A percentile compares a stretch with the other conserved stretches of the same genome.
Conservation (phyloP, 768 basidiomycete species). For the Astraeus odoratus region DNA sequence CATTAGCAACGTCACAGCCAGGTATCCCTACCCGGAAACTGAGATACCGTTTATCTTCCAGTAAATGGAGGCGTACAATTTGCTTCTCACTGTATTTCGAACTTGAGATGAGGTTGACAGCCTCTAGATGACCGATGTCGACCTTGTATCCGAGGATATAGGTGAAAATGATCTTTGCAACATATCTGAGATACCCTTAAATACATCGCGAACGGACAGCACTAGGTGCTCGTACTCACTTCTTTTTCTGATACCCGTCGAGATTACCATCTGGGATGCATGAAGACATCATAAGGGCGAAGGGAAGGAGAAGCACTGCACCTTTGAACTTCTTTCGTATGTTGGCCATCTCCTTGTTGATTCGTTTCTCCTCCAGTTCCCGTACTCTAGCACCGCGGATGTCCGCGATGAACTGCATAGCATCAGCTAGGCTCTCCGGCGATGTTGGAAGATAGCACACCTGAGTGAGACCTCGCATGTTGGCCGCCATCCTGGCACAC, state of each 20-base stretch:
- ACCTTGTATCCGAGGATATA: conserved; percentile 99
- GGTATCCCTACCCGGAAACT: conserved; percentile 67
- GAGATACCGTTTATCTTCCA: neutral
- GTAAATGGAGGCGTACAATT: conserved; percentile 57
- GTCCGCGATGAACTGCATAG: conserved; percentile 89
- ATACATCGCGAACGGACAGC: conserved; percentile 11
- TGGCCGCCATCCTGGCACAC: conserved; percentile 61
- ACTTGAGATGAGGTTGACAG: conserved; percentile 95
- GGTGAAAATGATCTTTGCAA: conserved; percentile 98
- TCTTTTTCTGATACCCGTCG: conserved; percentile 90
- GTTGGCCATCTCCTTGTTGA: conserved; percentile 99
- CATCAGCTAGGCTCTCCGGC: neutral
- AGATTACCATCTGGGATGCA: conserved; percentile 64
- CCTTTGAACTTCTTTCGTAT: conserved; percentile 99
- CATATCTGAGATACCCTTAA: conserved; percentile 55
- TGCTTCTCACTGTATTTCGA: conserved; percentile 98
- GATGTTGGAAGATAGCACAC: conserved; percentile 34
- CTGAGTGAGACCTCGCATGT: conserved; percentile 91
- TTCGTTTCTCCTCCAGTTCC: conserved; percentile 96
- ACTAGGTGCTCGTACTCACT: conserved; percentile 41
- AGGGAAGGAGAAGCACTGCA: conserved; percentile 20
- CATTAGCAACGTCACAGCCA: conserved; percentile 95
- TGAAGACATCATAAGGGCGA: conserved; percentile 1
- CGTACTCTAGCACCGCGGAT: conserved; percentile 94
- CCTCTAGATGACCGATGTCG: conserved; percentile 98